phyloP scores from a whole-genome alignment of 306 rosid genomes.

The Cucurbita pepo region DNA sequence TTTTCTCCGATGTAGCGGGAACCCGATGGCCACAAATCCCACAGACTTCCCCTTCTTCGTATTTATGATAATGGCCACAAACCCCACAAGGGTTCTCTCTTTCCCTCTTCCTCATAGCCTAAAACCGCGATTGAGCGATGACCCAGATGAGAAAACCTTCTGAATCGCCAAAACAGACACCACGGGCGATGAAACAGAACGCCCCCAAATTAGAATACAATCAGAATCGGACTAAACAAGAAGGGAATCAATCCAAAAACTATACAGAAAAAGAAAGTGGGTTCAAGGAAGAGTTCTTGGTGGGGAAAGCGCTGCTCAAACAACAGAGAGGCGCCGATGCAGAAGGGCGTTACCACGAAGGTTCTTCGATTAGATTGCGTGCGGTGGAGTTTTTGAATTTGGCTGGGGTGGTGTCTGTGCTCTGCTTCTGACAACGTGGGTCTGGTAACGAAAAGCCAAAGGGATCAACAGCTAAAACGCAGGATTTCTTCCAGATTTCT shows the following conservation, averaged over 20 bases:
- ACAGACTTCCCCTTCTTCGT: slow-evolving; percentile 95
- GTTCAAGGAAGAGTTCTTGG: neutral
- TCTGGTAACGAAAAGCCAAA: neutral
- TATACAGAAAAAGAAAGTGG: neutral
- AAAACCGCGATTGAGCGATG: slow-evolving; percentile 3
- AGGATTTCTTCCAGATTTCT: slow-evolving; percentile 8
- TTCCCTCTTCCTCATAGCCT: slow-evolving; percentile 87
- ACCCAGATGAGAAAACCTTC: slow-evolving; percentile 22
- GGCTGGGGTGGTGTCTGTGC: neutral
- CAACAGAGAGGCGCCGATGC: neutral
- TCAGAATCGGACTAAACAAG: neutral
- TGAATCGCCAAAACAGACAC: slow-evolving; percentile 4
- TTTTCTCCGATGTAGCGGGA: slow-evolving; percentile 61
- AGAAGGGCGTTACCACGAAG: slow-evolving; percentile 11
- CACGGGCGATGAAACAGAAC: neutral
- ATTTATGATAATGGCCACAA: slow-evolving; percentile 96
- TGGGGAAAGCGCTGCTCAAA: neutral
- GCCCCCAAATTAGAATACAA: neutral
- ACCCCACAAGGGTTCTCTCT: slow-evolving; percentile 97
- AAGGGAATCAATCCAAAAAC: neutral
- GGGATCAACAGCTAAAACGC: neutral
- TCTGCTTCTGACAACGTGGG: neutral
- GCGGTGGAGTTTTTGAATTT: neutral
- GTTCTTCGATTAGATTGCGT: slow-evolving; percentile 11
- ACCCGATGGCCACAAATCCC: slow-evolving; percentile 89